Conservation (phyloP, 1,284 basidiomycete species). For the Cutaneotrichosporon curvatum region DNA sequence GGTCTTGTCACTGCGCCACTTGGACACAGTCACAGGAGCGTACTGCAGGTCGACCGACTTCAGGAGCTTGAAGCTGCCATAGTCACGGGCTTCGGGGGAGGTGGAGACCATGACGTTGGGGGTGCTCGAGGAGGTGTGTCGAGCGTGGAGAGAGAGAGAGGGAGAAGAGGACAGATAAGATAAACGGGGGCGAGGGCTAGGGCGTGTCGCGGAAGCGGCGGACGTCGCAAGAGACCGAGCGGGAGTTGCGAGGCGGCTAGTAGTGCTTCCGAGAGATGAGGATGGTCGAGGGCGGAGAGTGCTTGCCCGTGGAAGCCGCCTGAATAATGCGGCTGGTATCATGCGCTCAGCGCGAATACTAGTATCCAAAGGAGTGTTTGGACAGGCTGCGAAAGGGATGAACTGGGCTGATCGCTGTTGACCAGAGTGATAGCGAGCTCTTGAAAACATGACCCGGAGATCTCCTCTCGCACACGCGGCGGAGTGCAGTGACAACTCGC, state of each 20-base stretch:
- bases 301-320: background rate
- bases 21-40: conserved; percentile 42
- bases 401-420: too few species aligned
- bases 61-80: conserved; percentile 42
- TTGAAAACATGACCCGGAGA: background rate
- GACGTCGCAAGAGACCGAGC: background rate
- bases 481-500: too few species aligned
- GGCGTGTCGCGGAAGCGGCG: background rate
- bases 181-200: background rate
- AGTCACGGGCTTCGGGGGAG: conserved; percentile 19
- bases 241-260: background rate
- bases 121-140: background rate
- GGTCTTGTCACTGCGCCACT: conserved; percentile 46
- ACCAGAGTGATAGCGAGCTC: background rate
- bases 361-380: background rate
- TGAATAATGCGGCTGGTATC: background rate
- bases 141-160: background rate
- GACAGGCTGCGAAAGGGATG: background rate
- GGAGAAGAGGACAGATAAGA: background rate
- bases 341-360: background rate
- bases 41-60: conserved; percentile 40
- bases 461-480: too few species aligned
- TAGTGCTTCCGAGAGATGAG: too few species aligned
- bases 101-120: conserved; percentile 5
- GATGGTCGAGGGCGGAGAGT: too few species aligned